phyloP scores from a whole-genome alignment of 129 eudicot genomes.

The Artemisia argyi region DNA sequence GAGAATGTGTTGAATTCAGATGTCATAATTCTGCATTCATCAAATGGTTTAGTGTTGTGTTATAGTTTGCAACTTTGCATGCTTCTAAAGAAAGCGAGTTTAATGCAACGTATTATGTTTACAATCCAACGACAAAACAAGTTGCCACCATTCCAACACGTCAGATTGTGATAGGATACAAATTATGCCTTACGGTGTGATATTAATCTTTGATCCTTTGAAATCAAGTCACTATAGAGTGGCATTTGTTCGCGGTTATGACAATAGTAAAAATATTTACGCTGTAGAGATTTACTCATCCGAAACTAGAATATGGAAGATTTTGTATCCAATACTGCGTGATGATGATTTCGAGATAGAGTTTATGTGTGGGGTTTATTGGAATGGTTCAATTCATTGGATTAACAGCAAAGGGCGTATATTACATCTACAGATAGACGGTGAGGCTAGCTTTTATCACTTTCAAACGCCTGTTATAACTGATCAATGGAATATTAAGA shows the following conservation, averaged over 20 bases:
- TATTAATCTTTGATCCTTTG: slow-evolving; percentile 49
- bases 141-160: no score
- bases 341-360: slow-evolving; percentile 21
- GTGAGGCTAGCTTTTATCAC: slow-evolving; percentile 22
- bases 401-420: slow-evolving; percentile 26
- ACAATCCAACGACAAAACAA: no score
- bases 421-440: slow-evolving; percentile 29
- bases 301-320: slow-evolving; percentile 30
- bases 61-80: no score
- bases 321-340: slow-evolving; percentile 17
- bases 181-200: slow-evolving; percentile 30
- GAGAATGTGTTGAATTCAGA: no score
- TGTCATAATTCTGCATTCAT: no score
- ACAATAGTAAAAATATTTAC: slow-evolving; percentile 16
- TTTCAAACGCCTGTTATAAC: slow-evolving; percentile 26
- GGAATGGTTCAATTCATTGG: slow-evolving; percentile 54
- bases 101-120: no score
- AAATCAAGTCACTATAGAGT: slow-evolving; percentile 30
- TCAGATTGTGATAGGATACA: slow-evolving; percentile 12
- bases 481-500: slow-evolving; percentile 18
- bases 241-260: slow-evolving; percentile 23
- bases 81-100: no score
- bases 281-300: slow-evolving; percentile 45
- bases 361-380: slow-evolving; percentile 46
- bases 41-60: no score